phyloP scores from a whole-genome alignment of 1,139 yeast species.

The Zygosaccharomyces sapae region DNA sequence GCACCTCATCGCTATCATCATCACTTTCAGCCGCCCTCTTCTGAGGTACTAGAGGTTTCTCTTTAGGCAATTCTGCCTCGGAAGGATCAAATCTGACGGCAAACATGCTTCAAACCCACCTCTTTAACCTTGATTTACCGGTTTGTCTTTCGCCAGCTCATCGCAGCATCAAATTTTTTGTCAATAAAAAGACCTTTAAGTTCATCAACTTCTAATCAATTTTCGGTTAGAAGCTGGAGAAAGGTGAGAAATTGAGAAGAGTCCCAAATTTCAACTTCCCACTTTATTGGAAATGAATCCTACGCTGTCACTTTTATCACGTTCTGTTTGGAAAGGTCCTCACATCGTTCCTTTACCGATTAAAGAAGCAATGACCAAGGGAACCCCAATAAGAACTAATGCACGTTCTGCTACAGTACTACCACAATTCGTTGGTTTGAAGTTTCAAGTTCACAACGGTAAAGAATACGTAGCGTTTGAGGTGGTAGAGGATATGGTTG shows the following conservation, averaged over 20 bases:
- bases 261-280: not conserved
- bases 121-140: not conserved
- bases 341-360: conserved; percentile 90
- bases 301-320: conserved; percentile 24
- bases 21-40: conserved; percentile 20
- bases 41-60: conserved; percentile 23
- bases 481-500: conserved; percentile 93
- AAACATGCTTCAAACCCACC: conserved; percentile 43
- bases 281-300: conserved; percentile 15
- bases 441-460: conserved; percentile 94
- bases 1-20: conserved; percentile 13
- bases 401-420: conserved; percentile 91
- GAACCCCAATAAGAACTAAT: conserved; percentile 86
- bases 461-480: conserved; percentile 87
- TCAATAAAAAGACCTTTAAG: conserved; percentile 3
- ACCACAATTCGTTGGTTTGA: conserved; percentile 92
- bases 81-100: conserved; percentile 61
- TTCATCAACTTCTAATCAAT: not conserved
- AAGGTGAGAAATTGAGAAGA: not conserved
- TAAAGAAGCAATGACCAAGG: conserved; percentile 73
- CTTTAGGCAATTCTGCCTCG: conserved; percentile 18
- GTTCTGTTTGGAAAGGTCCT: conserved; percentile 58
- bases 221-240: not conserved
- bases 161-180: conserved; percentile 11
- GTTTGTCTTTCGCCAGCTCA: conserved; percentile 10